Evolutionary conservation across 1,284 basidiomycete species (phyloP).

Genomic region (Leccinum subrobustum): DNA sequence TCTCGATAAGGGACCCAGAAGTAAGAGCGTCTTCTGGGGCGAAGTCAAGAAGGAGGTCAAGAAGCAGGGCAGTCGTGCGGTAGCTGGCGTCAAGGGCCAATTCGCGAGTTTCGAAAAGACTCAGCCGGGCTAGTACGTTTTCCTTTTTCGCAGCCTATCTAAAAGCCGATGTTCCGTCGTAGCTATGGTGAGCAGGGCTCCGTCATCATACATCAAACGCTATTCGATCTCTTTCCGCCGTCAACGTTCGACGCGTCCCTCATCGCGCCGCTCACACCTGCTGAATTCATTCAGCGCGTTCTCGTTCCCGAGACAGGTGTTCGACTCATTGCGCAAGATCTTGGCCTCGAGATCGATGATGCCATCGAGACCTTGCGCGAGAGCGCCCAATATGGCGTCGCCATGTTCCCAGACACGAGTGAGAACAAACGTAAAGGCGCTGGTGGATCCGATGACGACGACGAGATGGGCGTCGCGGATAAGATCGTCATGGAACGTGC

Average conservation of each 20-base stretch:
- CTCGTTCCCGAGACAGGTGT: conserved; percentile 74
- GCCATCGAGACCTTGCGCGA: conserved; percentile 64
- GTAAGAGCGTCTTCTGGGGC: conserved; percentile 62
- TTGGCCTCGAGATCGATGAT: conserved; percentile 41
- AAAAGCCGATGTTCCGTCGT: conserved; percentile 1
- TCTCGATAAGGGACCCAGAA: conserved; percentile 38
- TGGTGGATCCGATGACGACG: conserved; percentile 30
- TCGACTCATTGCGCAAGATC: conserved; percentile 71
- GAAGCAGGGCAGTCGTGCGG: conserved; percentile 60
- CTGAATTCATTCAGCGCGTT: conserved; percentile 70
- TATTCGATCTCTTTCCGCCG: conserved; percentile 72
- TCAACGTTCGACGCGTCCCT: conserved; percentile 48
- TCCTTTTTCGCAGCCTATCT: neutral
- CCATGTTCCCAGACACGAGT: conserved; percentile 70
- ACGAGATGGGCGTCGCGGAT: conserved; percentile 49
- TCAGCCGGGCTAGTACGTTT: conserved; percentile 78
- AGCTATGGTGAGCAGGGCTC: conserved; percentile 82
- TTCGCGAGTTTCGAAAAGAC: conserved; percentile 73
- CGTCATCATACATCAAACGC: conserved; percentile 71
- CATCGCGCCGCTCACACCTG: conserved; percentile 60
- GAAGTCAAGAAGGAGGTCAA: conserved; percentile 61
- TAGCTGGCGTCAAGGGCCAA: conserved; percentile 65
- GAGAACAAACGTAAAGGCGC: conserved; percentile 42
- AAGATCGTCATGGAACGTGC: conserved; percentile 67
- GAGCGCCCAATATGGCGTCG: conserved; percentile 72